Conservation (phyloP, 176 grass and related monocot genomes). For the Calamus simplicifolius region DNA sequence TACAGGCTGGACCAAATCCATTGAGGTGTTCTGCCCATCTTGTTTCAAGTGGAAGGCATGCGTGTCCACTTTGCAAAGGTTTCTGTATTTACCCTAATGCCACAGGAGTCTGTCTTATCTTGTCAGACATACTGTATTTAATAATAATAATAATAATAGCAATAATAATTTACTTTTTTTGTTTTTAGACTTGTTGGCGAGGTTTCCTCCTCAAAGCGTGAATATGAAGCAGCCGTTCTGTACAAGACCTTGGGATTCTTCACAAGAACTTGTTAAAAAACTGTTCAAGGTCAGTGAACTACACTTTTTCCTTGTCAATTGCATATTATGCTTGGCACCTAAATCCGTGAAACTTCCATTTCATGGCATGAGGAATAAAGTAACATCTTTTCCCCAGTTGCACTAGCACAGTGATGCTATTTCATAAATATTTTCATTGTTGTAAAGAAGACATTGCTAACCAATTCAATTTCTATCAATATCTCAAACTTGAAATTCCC, state of each 20-base stretch:
- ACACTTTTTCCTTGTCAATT: background rate
- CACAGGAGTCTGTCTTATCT: background rate
- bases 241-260: slow-evolving; percentile 82
- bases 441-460: no score
- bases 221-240: slow-evolving; percentile 86
- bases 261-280: slow-evolving; percentile 84
- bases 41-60: slow-evolving; percentile 76
- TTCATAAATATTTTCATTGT: no score
- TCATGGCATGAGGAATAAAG: no score
- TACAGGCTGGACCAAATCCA: slow-evolving; percentile 86
- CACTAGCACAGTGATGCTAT: no score
- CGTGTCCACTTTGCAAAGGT: slow-evolving; percentile 99
- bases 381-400: no score
- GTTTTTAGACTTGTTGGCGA: slow-evolving; percentile 78
- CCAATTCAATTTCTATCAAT: no score
- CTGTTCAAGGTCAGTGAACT: slow-evolving; percentile 69
- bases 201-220: slow-evolving; percentile 86
- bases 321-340: no score
- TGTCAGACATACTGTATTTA: background rate
- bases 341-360: no score
- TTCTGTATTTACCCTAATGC: background rate
- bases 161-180: slow-evolving; percentile 6
- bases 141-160: slow-evolving; percentile 4
- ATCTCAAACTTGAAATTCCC: no score
- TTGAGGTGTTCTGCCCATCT: slow-evolving; percentile 88